Base-by-base conservation (phyloP, 805 yeast species). In the Tetrapisispora taiwanensis region DNA sequence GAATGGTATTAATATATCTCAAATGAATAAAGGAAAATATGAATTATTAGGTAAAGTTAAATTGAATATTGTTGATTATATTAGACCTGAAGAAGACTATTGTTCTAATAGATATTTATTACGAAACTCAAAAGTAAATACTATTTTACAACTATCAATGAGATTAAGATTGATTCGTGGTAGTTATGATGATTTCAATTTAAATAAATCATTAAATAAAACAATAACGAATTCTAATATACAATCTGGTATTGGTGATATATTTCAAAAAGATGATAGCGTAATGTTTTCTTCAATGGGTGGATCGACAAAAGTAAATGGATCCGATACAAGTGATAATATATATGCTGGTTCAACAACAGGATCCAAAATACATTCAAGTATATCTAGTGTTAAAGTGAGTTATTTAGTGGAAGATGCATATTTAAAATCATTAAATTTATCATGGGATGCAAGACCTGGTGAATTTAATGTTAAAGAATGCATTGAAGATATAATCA, bases 71-170 rank as follows among this genome's bases (percentile, higher is more conserved):
- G 66, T 89, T 0, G 94, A 87, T 53, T 86, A 81, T 58, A 73
- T 81, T 4, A 60, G 65, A 18, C 60, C 52, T 49, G 76, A 74
- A 42, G 68, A 70, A 28, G 70, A 72, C 42, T 70, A 75, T 4
- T 62, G 71, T 4, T 69, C 80, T 1, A 71, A 81, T 48, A 70
- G 84, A 48, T 87, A 83, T 53, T 64, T 90, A 38, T 67, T 90
- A 31, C 81, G 81, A 53, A 75, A 84, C 20, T 81, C 95, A 1
- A 85, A 86, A 52, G 78, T 90, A 17, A 90, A 90, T 60, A 80
- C 94, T 2, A 83, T 86, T 15, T 62, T 83, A 30, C 79, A 74
- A 46, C 48, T 86, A 34, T 71, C 80, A 1, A 65, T 84, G 17
- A 67, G 68, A 4, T 62, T 84, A 52, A 69, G 67, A 33, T 55